Conservation (phyloP, 1,284 basidiomycete genomes). For the Trametes sp. region DNA sequence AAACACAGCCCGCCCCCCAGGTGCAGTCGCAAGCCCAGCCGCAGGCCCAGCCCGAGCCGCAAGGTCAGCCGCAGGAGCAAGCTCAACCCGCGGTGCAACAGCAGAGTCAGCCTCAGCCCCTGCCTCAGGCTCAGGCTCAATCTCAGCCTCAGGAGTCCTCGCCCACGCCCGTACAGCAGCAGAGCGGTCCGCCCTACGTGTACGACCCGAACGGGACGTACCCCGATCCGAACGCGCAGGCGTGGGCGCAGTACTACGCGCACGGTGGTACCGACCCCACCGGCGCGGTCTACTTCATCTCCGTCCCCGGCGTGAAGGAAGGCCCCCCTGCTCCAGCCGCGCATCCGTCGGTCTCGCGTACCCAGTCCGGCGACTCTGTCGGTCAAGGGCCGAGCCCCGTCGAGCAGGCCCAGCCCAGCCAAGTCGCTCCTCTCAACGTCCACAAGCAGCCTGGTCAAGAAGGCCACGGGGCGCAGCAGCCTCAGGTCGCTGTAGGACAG, state of each 20-base stretch:
- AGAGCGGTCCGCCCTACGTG: conserved; percentile 67
- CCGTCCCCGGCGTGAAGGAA: conserved; percentile 74
- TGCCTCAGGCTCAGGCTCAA: conserved; percentile 29
- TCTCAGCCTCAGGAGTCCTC: conserved; percentile 32
- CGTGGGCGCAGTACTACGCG: conserved; percentile 83
- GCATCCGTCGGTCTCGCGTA: conserved; percentile 15
- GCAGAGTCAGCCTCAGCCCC: conserved; percentile 31
- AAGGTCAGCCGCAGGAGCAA: neutral
- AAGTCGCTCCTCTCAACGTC: conserved; percentile 27
- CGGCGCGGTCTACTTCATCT: conserved; percentile 78
- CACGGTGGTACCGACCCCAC: conserved; percentile 74
- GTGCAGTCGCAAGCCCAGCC: conserved; percentile 9
- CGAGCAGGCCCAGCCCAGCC: conserved; percentile 6
- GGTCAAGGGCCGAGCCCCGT: neutral
- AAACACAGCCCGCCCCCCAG: conserved; percentile 11
- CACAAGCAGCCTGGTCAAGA: conserved; percentile 23
- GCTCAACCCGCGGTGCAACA: conserved; percentile 5
- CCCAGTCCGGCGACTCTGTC: conserved; percentile 24
- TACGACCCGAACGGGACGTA: conserved; percentile 73
- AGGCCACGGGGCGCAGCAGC: conserved; percentile 9
- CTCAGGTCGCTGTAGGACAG: conserved; percentile 13
- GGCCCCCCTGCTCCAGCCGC: conserved; percentile 28
- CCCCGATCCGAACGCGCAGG: conserved; percentile 76
- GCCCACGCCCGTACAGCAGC: conserved; percentile 33
- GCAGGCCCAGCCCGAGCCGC: neutral